A percentile compares a stretch with the other conserved stretches of the same genome.
Conservation (phyloP, 1,139 yeast genomes). For the Protomyces inundatus region DNA sequence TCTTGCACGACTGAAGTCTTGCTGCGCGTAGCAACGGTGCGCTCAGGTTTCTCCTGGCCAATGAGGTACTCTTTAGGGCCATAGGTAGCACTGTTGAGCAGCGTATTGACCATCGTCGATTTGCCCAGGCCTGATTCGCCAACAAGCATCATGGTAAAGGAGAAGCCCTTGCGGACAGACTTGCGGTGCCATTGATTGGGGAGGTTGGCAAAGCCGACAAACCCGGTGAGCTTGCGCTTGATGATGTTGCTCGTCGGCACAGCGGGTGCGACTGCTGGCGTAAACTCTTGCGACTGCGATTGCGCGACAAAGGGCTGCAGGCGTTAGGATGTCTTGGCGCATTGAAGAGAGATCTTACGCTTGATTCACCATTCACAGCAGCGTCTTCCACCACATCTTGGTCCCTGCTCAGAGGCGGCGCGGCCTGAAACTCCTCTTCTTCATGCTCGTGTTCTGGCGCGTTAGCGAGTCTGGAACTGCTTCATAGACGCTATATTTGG, state of each 20-base stretch:
- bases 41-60: constrained; percentile 28
- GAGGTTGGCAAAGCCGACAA: constrained; percentile 94
- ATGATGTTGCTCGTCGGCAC: constrained; percentile 14
- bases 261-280: constrained; percentile 9
- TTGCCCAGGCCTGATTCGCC: constrained; percentile 91
- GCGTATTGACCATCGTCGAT: constrained; percentile 82
- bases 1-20: constrained; percentile 76
- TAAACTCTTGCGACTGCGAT: constrained; percentile 5
- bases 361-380: neutral
- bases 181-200: constrained; percentile 99
- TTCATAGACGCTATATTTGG: neutral
- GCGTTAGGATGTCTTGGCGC: too few species aligned
- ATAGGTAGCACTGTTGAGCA: constrained; percentile 56
- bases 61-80: constrained; percentile 35
- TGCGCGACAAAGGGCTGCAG: neutral
- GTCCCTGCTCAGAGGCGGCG: neutral
- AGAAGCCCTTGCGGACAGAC: constrained; percentile 90
- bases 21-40: constrained; percentile 60
- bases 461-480: neutral
- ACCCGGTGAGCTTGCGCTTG: constrained; percentile 45
- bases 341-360: neutral
- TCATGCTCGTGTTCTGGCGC: neutral
- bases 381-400: neutral
- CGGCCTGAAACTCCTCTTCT: neutral
- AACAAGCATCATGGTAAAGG: constrained; percentile 79